Conservation (phyloP, 495 filamentous ascomycete genomes). For the Gamarada debralockiae region DNA sequence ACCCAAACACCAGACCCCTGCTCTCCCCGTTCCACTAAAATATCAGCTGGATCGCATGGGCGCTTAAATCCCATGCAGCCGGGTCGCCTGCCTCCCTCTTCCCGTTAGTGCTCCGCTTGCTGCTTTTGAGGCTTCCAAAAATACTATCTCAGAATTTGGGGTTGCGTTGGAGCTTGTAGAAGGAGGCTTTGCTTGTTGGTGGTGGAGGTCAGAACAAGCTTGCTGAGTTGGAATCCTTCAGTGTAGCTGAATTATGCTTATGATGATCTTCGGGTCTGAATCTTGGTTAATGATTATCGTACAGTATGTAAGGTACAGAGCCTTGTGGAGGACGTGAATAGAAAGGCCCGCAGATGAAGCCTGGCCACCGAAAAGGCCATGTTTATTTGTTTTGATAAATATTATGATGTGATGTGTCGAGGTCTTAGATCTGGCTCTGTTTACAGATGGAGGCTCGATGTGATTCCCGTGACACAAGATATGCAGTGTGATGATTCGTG, state of each 20-base stretch:
- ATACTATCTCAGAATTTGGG: not conserved
- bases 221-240: not conserved
- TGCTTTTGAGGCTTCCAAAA: not conserved
- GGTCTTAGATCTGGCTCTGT: slow-evolving; percentile 11
- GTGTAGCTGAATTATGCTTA: slow-evolving; percentile 14
- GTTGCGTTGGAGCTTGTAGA: not conserved
- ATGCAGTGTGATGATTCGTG: not conserved
- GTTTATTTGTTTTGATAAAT: slow-evolving; percentile 9
- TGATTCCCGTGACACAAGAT: not conserved
- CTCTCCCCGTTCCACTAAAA: not conserved
- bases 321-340: not conserved
- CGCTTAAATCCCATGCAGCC: not conserved
- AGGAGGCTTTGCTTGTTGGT: not conserved
- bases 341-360: not conserved
- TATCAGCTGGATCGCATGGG: slow-evolving; percentile 3
- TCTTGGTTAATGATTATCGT: not conserved
- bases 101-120: not conserved
- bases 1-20: not conserved
- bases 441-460: not conserved
- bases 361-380: slow-evolving; percentile 9
- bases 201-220: not conserved
- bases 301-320: slow-evolving; percentile 10
- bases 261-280: slow-evolving; percentile 4
- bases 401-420: not conserved
- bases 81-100: not conserved